A percentile compares a stretch with the other conserved stretches of the same genome.
phyloP scores from a whole-genome alignment of 2,329 filamentous ascomycete species.

The Diaporthe vaccinii region DNA sequence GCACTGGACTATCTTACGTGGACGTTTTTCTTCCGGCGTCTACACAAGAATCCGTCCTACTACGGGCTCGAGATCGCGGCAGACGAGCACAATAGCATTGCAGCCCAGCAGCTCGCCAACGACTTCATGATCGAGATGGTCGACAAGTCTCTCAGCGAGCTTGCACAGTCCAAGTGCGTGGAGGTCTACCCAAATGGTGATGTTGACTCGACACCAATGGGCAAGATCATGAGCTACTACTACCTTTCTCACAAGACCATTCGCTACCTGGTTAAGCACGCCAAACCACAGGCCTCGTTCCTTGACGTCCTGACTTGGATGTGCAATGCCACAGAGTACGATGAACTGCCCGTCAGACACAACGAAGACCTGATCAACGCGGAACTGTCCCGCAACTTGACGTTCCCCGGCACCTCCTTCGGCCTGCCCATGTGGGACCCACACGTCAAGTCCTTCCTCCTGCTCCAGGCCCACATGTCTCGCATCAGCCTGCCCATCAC shows the following conservation, averaged over 20 bases:
- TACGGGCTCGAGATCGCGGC: conserved; percentile 95
- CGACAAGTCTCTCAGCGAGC: conserved; percentile 84
- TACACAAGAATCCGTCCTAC: conserved; percentile 99
- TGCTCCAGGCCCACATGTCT: conserved; percentile 95
- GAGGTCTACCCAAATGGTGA: conserved; percentile 87
- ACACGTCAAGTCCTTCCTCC: conserved; percentile 94
- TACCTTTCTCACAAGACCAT: conserved; percentile 97
- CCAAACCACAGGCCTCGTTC: conserved; percentile 82
- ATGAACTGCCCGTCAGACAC: conserved; percentile 96
- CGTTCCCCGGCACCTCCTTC: conserved; percentile 70
- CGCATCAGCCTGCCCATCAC: conserved; percentile 93
- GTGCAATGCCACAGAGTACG: conserved; percentile 93
- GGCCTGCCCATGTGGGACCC: conserved; percentile 97
- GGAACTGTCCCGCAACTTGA: conserved; percentile 86
- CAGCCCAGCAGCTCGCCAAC: conserved; percentile 88
- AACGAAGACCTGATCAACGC: conserved; percentile 98
- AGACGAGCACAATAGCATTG: conserved; percentile 90
- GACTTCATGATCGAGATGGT: conserved; percentile 96
- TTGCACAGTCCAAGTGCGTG: conserved; percentile 88
- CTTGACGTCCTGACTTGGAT: conserved; percentile 91
- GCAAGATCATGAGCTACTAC: conserved; percentile 99
- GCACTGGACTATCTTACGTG: conserved; percentile 97
- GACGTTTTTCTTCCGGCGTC: conserved; percentile 98
- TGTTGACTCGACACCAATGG: conserved; percentile 89
- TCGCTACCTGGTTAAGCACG: conserved; percentile 82